Conservation (phyloP, 2,329 filamentous ascomycete genomes). For the Cladophialophora carrionii region DNA sequence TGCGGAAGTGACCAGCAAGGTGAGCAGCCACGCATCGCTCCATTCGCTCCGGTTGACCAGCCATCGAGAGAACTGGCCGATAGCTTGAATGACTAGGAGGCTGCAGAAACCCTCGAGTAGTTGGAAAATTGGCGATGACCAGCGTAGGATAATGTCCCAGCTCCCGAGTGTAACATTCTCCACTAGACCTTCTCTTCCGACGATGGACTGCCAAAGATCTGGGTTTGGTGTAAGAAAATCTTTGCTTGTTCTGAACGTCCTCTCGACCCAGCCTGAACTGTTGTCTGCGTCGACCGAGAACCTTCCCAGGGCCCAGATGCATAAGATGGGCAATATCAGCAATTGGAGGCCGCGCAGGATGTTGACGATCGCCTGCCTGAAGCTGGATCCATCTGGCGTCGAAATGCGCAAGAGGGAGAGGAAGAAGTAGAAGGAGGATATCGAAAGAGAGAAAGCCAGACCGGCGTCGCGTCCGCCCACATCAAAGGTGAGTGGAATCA, state of each 20-base stretch:
- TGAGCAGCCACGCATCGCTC: constrained; percentile 96
- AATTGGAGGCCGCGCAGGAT: constrained; percentile 78
- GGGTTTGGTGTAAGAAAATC: constrained; percentile 53
- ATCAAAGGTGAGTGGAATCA: constrained; percentile 96
- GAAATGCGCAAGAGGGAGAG: constrained; percentile 79
- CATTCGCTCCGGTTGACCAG: constrained; percentile 84
- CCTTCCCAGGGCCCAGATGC: constrained; percentile 94
- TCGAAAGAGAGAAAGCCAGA: constrained; percentile 85
- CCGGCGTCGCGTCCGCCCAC: constrained; percentile 94
- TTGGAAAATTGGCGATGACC: constrained; percentile 93
- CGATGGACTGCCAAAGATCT: constrained; percentile 81
- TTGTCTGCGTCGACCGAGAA: constrained; percentile 87
- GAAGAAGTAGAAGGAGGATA: constrained; percentile 87
- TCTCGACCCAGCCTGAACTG: constrained; percentile 75
- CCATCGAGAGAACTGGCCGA: constrained; percentile 92
- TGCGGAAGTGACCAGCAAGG: constrained; percentile 81
- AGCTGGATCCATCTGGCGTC: constrained; percentile 75
- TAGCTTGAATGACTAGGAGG: constrained; percentile 89
- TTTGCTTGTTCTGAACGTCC: constrained; percentile 71
- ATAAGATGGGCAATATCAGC: constrained; percentile 78
- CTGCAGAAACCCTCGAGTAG: constrained; percentile 96
- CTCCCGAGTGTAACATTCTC: constrained; percentile 78
- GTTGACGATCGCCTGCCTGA: constrained; percentile 72
- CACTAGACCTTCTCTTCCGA: constrained; percentile 80
- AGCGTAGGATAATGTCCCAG: constrained; percentile 87